Evolutionary conservation across 2,329 filamentous ascomycete species (phyloP).

Genomic region (Fusarium liriodendri): DNA sequence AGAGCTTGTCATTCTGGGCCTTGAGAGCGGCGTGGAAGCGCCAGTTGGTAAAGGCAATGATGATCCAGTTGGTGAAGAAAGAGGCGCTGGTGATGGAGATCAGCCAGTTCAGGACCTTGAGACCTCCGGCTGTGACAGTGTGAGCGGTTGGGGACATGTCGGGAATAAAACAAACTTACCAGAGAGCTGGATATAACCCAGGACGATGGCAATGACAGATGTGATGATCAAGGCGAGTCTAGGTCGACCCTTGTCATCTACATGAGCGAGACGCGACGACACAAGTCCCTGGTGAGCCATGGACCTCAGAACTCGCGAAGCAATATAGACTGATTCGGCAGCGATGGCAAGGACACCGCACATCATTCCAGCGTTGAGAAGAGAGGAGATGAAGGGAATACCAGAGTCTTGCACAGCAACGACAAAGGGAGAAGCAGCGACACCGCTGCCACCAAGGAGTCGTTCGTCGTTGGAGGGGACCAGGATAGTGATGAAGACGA

Average conservation of each 20-base stretch:
- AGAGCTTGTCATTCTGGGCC: slow-evolving; percentile 26
- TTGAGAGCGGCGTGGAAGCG: slow-evolving; percentile 28
- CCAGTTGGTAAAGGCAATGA: slow-evolving; percentile 30
- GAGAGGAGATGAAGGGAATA: slow-evolving; percentile 22
- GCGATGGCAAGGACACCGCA: slow-evolving; percentile 29
- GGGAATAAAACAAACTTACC: neutral
- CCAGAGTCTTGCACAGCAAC: slow-evolving; percentile 24
- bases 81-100: slow-evolving; percentile 34
- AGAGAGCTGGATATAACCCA: slow-evolving; percentile 27
- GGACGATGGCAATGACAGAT: neutral
- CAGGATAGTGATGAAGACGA: slow-evolving; percentile 31
- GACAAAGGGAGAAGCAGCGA: slow-evolving; percentile 33
- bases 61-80: slow-evolving; percentile 34
- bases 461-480: slow-evolving; percentile 27
- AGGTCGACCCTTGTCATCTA: slow-evolving; percentile 17
- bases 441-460: slow-evolving; percentile 25
- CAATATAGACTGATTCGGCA: slow-evolving; percentile 25
- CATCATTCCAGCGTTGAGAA: slow-evolving; percentile 40
- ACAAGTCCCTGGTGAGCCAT: slow-evolving; percentile 29
- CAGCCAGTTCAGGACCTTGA: slow-evolving; percentile 28
- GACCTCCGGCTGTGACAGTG: slow-evolving; percentile 6
- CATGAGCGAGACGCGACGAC: slow-evolving; percentile 5
- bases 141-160: neutral
- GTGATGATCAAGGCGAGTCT: slow-evolving; percentile 21
- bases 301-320: slow-evolving; percentile 27